A percentile compares a stretch with the other conserved stretches of the same genome.
These are phyloP conservation scores for Fusarium phyllophilum DNA, from an alignment of 2,329 filamentous ascomycete genomes.

Conservation along the genomic window DNA sequence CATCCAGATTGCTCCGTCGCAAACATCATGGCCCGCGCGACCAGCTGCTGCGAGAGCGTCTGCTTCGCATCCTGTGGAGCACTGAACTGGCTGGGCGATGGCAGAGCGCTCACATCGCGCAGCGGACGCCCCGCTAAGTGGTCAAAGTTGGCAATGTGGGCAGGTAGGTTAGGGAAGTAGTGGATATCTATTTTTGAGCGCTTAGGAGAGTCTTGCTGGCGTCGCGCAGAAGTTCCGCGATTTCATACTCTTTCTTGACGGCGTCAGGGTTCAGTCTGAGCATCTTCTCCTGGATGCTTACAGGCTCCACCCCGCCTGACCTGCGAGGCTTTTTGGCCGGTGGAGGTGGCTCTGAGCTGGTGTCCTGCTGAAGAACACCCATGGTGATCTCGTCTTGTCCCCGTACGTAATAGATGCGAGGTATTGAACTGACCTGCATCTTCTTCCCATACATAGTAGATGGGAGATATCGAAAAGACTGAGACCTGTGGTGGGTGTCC, in stretches of 20 bases:
- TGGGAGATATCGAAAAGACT: no score
- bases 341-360: not conserved
- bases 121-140: no score
- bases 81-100: no score
- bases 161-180: no score
- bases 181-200: no score
- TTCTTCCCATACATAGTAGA: not conserved
- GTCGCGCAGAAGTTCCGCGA: not conserved
- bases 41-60: no score
- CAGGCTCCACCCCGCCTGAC: not conserved
- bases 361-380: not conserved
- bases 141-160: no score
- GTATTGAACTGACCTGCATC: not conserved
- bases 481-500: no score
- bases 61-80: no score
- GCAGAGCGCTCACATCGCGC: no score
- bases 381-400: not conserved
- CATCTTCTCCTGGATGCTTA: not conserved
- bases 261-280: accelerated
- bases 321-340: not conserved
- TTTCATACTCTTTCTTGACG: not conserved
- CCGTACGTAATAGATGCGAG: not conserved
- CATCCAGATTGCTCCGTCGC: no score
- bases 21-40: no score
- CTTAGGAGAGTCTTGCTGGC: not conserved